Evolutionary conservation across 306 rosid species (phyloP), one percentile per base, ranked within the genome.

Genomic region (Cucumis hystrix): DNA sequence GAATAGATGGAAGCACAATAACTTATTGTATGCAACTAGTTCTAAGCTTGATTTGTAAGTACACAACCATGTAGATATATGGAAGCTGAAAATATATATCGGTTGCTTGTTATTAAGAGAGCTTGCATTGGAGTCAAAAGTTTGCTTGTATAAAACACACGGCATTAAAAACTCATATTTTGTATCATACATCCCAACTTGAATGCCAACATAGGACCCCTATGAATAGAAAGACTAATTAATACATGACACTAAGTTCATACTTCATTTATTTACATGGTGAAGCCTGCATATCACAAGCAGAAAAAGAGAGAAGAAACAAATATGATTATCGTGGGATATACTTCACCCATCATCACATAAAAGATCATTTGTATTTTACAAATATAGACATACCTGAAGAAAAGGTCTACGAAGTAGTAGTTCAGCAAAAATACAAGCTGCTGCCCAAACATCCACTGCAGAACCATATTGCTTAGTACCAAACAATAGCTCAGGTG

Each of bases 371-470:
- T 49, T 14, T 14, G 9, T 49, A 15, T 11, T 11, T 52, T 56
- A 13, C 10, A 71, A 39, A 39, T 35, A 40, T 28, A 7, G 17
- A n/a, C 79, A 81, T 60, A 90, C 98, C 98, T 91, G 97, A 81
- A 93, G 85, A 81, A 93, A 93, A 54, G 98, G 98, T 43, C 96
- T 88, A 78, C 98, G 96, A 45, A 93, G 92, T 54, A 93, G 89
- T 54, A 93, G 91, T 79, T 93, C 98, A 35, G 98, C 96, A 47
- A 93, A 93, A 84, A 93, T 93, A 84, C 97, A 93, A 68, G 91
- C 98, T 62, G 98, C 97, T 71, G 98, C 98, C 98, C 98, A 93
- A 76, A 93, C 97, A 91, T 93, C 98, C 60, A 93, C 98, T 74
- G 94, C 96, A 20, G 98, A 77, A 56, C 98, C 98, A 80, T 93